phyloP scores from a whole-genome alignment of 441 rosid genomes.

The Euphorbia corollata region DNA sequence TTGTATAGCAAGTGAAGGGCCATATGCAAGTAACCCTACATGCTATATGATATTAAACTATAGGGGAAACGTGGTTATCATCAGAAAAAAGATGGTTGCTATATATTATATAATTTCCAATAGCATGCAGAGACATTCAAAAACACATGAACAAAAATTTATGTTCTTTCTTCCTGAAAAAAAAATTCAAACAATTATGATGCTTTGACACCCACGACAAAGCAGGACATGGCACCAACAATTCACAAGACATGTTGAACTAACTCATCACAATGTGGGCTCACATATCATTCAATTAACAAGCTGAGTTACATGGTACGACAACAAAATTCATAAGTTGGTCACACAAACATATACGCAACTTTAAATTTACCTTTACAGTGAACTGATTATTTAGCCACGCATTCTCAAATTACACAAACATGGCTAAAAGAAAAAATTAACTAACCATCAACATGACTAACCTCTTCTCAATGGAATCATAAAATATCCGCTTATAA shows the following conservation, averaged over 20 bases:
- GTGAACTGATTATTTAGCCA: conserved; percentile 3
- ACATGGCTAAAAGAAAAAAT: background rate
- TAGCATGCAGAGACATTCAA: background rate
- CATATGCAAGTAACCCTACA: background rate
- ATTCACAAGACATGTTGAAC: background rate
- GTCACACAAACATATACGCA: background rate
- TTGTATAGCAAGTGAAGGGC: background rate
- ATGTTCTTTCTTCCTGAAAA: background rate
- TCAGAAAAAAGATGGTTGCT: background rate
- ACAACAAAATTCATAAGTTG: background rate
- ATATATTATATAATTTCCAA: background rate
- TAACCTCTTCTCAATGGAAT: conserved; percentile 61
- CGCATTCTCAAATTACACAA: background rate
- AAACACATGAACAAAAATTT: background rate
- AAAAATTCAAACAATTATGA: background rate
- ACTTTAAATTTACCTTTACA: background rate
- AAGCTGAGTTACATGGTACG: background rate
- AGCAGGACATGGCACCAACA: background rate
- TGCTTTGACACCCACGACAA: background rate
- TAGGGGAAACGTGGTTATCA: background rate
- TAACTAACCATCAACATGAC: conserved; percentile 18
- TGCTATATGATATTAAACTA: background rate
- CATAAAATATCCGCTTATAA: conserved; percentile 74
- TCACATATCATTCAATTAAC: background rate
- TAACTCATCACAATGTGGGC: background rate